Base-by-base conservation (phyloP, 2,329 filamentous ascomycete genomes). In the Xylariales sp. region DNA sequence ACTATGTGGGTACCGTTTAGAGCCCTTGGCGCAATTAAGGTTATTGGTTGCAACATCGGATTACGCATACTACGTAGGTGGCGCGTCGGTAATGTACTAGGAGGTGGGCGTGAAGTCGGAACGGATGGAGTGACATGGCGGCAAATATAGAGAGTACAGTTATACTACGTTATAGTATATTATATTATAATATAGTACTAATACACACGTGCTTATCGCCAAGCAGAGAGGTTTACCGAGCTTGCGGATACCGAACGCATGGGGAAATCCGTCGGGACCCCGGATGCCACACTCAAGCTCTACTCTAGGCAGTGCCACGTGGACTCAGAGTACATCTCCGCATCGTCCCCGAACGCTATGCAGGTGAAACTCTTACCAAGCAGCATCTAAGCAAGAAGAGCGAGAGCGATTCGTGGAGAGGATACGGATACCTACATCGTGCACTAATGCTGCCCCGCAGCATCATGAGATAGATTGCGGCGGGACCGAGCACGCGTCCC, bases 401-500 rank as follows among this genome's bases (percentile, higher is more conserved):
- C 43, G 53, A 32, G 36, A 49, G 30, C 23, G 3, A 14, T 43
- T 46, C 18, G 48, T 48, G 41, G 49, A 54, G 49, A 55, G 60
- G 18, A 39, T 23, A 23, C 23, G 6, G 32, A 18, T 30, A 30
- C 2, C 7, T 30, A 30, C 2, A 4, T 41, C 39, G 32, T 30
- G 18, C 62, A 62, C 23, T 32, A 12, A 36, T 46, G 14, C 28
- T 57, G 46, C 59, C 64, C 64, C 64, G 64, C 64, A 62, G 48
- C 30, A 55, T 66, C 9, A 52, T 36, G 12, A 30, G n/a, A 56
- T 65, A 30, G 52, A 54, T 62, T 62, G 64, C 53, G 64, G 64
- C 64, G 64, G 64, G 64, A 67, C 64, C 64, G 18, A 52, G 28
- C 23, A 32, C 34, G 32, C 30, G 64, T 63, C 64, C 64, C 64